Base-by-base conservation (phyloP, 2,329 filamentous ascomycete species). In the Neonectria faginata region DNA sequence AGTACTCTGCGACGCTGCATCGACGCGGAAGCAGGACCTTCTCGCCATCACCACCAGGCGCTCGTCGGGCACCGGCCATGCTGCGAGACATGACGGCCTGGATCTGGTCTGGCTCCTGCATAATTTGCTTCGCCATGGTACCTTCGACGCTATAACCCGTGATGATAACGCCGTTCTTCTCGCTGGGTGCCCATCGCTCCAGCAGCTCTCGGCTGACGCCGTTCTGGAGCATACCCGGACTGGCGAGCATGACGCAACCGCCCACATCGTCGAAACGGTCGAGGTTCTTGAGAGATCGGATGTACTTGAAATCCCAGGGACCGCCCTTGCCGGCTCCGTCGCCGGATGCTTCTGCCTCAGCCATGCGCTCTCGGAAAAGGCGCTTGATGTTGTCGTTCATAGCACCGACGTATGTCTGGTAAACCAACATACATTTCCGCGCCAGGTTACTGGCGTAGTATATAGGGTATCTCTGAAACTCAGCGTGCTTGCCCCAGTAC, bases 301-400 rank as follows among this genome's bases (percentile, higher is more conserved):
- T 95, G 75, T 92, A 97, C 71, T 93, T 93, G 81, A 99, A 98
- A 74, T 99, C 96, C 94, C 96, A 99, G 0, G 96, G 96, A 0
- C 92, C 92, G 39, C 92, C 94, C 74, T 92, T 94, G 8, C 88
- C 89, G 7, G 87, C 86, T 2, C 86, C 86, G 70, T 94, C 92
- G 9, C 92, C 92, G 36, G 89, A 90, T 0, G 91, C 91, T 77
- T 97, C 93, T 10, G 93, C 92, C 77, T 97, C 93, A 4, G 93
- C 93, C 89, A 97, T 97, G 52, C 93, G 89, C 79, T 97, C 94
- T 57, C 92, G 87, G 80, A 97, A 97, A n/a, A 97, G 87, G 11
- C 93, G 89, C 79, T 97, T 97, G 83, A 99, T 98, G 74, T 97
- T 98, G 75, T 98, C 95, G 77, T 99, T 99, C 96, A 99, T 99